Conservation (phyloP, 176 grass and related monocot genomes). For the Secale cereale region DNA sequence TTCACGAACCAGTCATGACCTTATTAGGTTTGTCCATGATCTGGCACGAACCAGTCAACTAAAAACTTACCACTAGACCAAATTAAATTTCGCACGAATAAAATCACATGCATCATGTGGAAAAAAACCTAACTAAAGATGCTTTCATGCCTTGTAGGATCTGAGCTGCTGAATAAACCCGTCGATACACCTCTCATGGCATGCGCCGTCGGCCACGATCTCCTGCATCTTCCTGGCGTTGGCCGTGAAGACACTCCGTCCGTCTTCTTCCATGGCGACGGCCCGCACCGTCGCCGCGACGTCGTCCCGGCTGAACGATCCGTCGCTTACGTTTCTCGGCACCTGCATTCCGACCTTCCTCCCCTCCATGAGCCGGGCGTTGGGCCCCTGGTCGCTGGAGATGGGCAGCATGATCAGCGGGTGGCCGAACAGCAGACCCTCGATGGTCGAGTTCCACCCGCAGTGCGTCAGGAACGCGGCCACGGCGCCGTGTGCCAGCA, state of each 20-base stretch:
- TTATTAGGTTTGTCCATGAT: no score
- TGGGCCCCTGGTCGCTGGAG: constrained; percentile 21
- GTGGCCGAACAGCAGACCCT: constrained; percentile 35
- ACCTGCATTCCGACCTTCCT: constrained; percentile 1
- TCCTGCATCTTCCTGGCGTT: constrained; percentile 37
- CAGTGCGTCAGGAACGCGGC: constrained; percentile 59
- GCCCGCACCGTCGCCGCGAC: constrained; percentile 19
- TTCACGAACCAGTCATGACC: no score
- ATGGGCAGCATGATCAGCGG: constrained; percentile 42
- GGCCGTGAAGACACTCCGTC: not conserved
- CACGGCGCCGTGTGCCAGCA: constrained; percentile 40
- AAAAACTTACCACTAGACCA: no score
- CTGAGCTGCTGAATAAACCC: constrained; percentile 15
- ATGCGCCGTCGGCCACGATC: not conserved
- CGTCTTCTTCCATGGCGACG: constrained; percentile 32
- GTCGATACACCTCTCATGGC: constrained; percentile 29
- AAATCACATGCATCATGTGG: no score
- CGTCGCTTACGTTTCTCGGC: constrained; percentile 11
- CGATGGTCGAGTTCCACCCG: constrained; percentile 43
- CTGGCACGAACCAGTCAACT: no score
- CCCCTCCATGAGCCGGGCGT: not conserved
- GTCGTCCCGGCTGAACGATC: constrained; percentile 11
- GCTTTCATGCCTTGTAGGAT: not conserved
- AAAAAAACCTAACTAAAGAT: not conserved
- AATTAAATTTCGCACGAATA: no score